phyloP scores from a whole-genome alignment of 2,329 filamentous ascomycete species.

The Neofusicoccum parvum region DNA sequence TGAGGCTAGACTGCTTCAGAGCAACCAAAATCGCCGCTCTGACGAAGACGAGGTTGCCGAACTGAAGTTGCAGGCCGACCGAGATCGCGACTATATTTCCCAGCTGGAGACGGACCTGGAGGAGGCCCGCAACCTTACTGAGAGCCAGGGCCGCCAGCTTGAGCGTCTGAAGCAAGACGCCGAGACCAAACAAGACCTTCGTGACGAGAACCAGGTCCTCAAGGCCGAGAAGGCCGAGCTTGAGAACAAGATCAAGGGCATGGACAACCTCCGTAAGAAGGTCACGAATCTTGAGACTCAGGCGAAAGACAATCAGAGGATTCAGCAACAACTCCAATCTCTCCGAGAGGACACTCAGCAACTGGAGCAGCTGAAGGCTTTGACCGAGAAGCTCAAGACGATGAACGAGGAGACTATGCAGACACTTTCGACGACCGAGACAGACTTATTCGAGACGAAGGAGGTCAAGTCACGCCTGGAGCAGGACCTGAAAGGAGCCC shows the following conservation, averaged over 20 bases:
- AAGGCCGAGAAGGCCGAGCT: constrained; percentile 53
- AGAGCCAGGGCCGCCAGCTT: constrained; percentile 50
- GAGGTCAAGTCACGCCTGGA: constrained; percentile 51
- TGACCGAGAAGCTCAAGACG: constrained; percentile 49
- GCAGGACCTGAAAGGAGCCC: constrained; percentile 49
- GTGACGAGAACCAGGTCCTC: constrained; percentile 53
- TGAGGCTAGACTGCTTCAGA: constrained; percentile 49
- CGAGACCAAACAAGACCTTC: constrained; percentile 51
- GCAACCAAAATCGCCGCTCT: constrained; percentile 40
- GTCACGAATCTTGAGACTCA: constrained; percentile 53
- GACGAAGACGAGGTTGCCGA: constrained; percentile 48
- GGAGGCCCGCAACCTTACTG: constrained; percentile 45
- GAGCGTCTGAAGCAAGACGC: constrained; percentile 46
- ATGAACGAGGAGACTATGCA: constrained; percentile 55
- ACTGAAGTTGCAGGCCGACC: constrained; percentile 46
- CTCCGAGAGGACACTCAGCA: constrained; percentile 48
- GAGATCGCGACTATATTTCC: constrained; percentile 53
- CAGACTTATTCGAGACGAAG: constrained; percentile 55
- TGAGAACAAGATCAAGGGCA: constrained; percentile 51
- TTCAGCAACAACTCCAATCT: constrained; percentile 49
- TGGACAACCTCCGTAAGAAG: constrained; percentile 57
- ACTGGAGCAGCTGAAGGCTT: constrained; percentile 47
- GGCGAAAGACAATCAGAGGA: constrained; percentile 44
- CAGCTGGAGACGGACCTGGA: constrained; percentile 52
- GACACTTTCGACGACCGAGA: constrained; percentile 53